Base-by-base conservation (phyloP, 768 basidiomycete species). In the Amanita exitialis region DNA sequence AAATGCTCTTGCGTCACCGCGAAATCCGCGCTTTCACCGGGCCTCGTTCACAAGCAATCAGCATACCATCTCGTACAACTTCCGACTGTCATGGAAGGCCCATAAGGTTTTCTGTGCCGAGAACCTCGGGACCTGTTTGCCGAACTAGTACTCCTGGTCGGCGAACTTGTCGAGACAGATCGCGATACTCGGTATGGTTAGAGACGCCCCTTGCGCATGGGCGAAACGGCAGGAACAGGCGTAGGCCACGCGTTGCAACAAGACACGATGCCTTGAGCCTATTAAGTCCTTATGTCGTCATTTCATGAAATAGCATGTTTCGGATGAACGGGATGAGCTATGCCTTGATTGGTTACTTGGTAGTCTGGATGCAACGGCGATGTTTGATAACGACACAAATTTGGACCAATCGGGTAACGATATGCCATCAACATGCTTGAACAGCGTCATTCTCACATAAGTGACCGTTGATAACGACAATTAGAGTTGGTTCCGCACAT, bases 391-490 rank as follows among this genome's bases (percentile, higher is more conserved):
- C 43, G 43, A 44, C 13, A 44, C n/a, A n/a, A 5, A 28, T 7
- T 27, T 18, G 39, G 16, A 18, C 39, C 39, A 18, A 41, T 41
- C 39, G 21, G 43, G 16, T 9, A 12, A 12, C 39, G 8, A 25
- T 27, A 43, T n/a, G 42, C 23, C 27, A 28, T n/a, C 23, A 44
- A 28, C 15, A 3, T 27, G 43, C 27, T 44, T n/a, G 25, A 6
- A n/a, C 27, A 20, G 43, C 43, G 43, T 44, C 43, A 44, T 44
- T 27, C 16, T 44, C 45, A 35, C 21, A 47, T 47, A 47, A 44
- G 13, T 16, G 43, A 28, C 25, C 25, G 28, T 13, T 44, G 27
- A 9, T 15, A 44, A 28, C n/a, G 43, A n/a, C 43, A 44, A 44
- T 44, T 44, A 44, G 43, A 27, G 25, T 44, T 44, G 43, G 25